These are phyloP conservation scores for Euclidium syriacum DNA, from an alignment of 345 rosid genomes.

Conservation along the genomic window DNA sequence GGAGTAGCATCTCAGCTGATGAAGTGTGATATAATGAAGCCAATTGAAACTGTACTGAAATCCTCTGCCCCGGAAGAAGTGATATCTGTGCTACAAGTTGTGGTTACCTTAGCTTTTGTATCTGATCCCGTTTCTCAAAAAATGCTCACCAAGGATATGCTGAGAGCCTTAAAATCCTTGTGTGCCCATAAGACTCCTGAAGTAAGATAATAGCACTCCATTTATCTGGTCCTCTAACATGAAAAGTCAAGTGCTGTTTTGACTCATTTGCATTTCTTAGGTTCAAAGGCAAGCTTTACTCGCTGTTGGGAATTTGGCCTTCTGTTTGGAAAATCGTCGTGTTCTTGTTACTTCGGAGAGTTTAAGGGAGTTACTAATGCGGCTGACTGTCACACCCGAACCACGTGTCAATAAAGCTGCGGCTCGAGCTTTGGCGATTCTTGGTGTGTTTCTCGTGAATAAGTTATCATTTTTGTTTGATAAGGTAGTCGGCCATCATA, in stretches of 20 bases:
- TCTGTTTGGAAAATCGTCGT: conserved; percentile 86
- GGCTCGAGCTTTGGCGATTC: conserved; percentile 96
- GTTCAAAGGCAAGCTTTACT: conserved; percentile 87
- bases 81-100: conserved; percentile 85
- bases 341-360: conserved; percentile 91
- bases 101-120: conserved; percentile 74
- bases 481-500: neutral
- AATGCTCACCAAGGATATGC: conserved; percentile 82
- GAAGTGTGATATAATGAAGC: conserved; percentile 98
- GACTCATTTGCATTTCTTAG: conserved; percentile 37
- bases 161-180: conserved; percentile 68
- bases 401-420: conserved; percentile 91
- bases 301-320: conserved; percentile 93
- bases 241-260: conserved; percentile 6
- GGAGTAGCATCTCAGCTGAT: conserved; percentile 86
- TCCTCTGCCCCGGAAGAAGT: conserved; percentile 72
- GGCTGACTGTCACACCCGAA: conserved; percentile 73
- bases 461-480: neutral
- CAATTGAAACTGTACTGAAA: conserved; percentile 79
- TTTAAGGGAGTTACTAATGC: conserved; percentile 81
- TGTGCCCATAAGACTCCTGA: conserved; percentile 82
- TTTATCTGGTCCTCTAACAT: conserved; percentile 1
- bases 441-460: conserved; percentile 50
- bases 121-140: conserved; percentile 87
- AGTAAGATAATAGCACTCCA: conserved; percentile 45